phyloP scores from a whole-genome alignment of 352 stramenopile genomes.

The Phytopythium chamaehyphon region DNA sequence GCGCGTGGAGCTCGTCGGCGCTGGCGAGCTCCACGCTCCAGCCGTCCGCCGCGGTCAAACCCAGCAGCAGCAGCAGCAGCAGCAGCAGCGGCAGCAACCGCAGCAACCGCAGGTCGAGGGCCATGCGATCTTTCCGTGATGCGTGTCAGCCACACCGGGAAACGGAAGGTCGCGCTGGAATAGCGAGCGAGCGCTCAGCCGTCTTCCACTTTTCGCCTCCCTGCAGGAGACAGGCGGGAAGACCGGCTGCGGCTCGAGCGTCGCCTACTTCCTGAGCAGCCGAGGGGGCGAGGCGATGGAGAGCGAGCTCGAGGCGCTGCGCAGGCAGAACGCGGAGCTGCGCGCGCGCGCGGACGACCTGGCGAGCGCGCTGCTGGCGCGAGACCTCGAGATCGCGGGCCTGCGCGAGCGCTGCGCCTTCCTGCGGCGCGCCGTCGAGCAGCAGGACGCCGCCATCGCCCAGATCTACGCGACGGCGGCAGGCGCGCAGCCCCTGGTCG shows the following conservation, averaged over 20 bases:
- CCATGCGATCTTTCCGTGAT: not conserved
- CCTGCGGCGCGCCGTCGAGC: conserved; percentile 53
- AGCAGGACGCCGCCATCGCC: conserved; percentile 75
- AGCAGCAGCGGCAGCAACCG: no score
- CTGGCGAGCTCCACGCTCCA: not conserved
- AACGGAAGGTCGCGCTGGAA: no score
- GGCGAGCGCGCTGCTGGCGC: conserved; percentile 55
- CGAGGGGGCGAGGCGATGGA: no score
- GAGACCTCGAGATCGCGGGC: conserved; percentile 68
- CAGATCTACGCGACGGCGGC: conserved; percentile 62
- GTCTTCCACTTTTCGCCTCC: no score
- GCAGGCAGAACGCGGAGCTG: conserved; percentile 42
- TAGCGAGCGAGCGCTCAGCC: no score
- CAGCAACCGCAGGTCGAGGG: not conserved
- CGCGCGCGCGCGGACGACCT: conserved; percentile 57
- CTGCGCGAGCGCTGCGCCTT: conserved; percentile 64
- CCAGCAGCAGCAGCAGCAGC: not conserved
- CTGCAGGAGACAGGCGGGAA: no score
- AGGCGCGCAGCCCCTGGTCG: conserved; percentile 4
- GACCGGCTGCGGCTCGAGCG: no score
- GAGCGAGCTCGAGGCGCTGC: conserved; percentile 22
- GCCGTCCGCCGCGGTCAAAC: not conserved
- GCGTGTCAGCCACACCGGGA: not conserved
- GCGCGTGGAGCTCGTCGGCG: conserved; percentile 8
- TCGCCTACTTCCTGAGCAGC: no score